Conservation (phyloP, 2,329 filamentous ascomycete genomes). For the Neonectria magnoliae region DNA sequence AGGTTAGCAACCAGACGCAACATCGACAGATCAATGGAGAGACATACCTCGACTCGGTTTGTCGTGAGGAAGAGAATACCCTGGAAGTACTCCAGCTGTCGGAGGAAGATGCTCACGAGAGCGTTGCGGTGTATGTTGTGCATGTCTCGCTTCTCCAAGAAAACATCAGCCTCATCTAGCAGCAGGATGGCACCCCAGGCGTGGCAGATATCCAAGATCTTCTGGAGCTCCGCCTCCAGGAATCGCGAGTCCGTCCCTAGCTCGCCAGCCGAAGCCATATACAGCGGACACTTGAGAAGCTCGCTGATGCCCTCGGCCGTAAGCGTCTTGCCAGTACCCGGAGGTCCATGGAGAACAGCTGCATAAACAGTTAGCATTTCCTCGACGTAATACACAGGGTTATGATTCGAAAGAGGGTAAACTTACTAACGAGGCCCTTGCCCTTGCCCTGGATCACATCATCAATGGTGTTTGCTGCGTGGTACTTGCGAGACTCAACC, state of each 20-base stretch:
- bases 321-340: conserved; percentile 88
- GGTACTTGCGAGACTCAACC: conserved; percentile 85
- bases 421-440: conserved; percentile 77
- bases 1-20: conserved; percentile 6
- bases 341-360: conserved; percentile 82
- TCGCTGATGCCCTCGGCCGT: conserved; percentile 90
- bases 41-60: conserved; percentile 76
- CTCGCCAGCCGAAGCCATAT: conserved; percentile 85
- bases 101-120: conserved; percentile 86
- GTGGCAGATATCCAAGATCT: conserved; percentile 86
- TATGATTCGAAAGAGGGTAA: neutral
- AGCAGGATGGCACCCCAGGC: conserved; percentile 87
- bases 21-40: neutral
- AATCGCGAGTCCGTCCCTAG: conserved; percentile 79
- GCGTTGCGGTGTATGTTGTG: conserved; percentile 88
- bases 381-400: neutral
- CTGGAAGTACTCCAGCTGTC: conserved; percentile 90
- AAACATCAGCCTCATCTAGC: conserved; percentile 87
- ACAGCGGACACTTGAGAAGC: conserved; percentile 81
- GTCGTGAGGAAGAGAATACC: conserved; percentile 91
- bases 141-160: conserved; percentile 83
- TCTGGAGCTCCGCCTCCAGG: conserved; percentile 81
- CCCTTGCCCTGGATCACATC: conserved; percentile 87
- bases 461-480: conserved; percentile 83
- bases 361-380: conserved; percentile 25